These are phyloP conservation scores for Trichoderma koningiopsis DNA, from an alignment of 2,329 filamentous ascomycete species.

Conservation along the genomic window DNA sequence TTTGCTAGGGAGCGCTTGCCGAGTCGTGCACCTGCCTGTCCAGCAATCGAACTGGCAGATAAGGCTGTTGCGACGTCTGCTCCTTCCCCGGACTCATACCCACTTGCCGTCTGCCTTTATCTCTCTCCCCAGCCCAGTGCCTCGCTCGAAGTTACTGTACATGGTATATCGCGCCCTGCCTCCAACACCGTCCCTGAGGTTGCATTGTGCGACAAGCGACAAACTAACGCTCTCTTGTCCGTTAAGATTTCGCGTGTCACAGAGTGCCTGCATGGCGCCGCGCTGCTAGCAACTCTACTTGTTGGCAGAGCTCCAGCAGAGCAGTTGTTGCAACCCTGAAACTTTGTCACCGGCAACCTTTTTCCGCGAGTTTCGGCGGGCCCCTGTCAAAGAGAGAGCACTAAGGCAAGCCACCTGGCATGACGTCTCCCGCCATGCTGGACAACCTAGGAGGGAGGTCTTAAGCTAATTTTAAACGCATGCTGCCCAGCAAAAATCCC, in stretches of 20 bases:
- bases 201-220: constrained; percentile 16
- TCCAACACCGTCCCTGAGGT: background rate
- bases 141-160: background rate
- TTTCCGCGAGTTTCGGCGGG: constrained; percentile 4
- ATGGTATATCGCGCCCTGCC: background rate
- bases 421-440: constrained; percentile 16
- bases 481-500: constrained; percentile 8
- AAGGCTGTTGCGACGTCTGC: constrained; percentile 9
- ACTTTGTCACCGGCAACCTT: constrained; percentile 1
- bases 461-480: constrained; percentile 17
- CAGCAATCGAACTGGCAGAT: constrained; percentile 13
- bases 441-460: background rate
- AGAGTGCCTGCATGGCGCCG: constrained; percentile 11
- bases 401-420: constrained; percentile 23
- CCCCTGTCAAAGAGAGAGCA: constrained; percentile 4
- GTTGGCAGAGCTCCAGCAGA: background rate
- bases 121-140: background rate
- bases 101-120: constrained; percentile 18
- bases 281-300: background rate
- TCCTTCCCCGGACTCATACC: constrained; percentile 24
- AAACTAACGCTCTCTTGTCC: background rate
- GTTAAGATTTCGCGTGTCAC: background rate
- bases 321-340: constrained; percentile 5
- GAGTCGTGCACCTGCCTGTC: background rate
- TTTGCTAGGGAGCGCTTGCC: background rate